phyloP scores from a whole-genome alignment of 2,329 filamentous ascomycete genomes.

The Cordyceps tenuipes region DNA sequence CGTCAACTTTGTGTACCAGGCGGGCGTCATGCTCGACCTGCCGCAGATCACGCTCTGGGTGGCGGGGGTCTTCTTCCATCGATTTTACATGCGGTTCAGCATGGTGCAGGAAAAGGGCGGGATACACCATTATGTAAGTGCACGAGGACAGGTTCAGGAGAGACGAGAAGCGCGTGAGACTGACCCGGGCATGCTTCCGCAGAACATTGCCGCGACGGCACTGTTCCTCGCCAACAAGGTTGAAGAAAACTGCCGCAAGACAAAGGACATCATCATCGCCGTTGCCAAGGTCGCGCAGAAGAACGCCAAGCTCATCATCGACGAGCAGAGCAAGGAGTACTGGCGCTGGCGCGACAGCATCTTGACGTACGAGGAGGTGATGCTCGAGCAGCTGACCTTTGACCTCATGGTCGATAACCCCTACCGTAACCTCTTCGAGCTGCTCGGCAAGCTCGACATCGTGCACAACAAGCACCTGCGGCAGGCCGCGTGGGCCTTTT shows the following conservation, averaged over 20 bases:
- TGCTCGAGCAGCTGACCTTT: constrained; percentile 88
- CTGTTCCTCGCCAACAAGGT: constrained; percentile 95
- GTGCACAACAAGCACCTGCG: constrained; percentile 74
- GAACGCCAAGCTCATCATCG: constrained; percentile 78
- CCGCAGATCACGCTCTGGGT: constrained; percentile 89
- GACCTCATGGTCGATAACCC: constrained; percentile 87
- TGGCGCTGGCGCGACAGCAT: constrained; percentile 98
- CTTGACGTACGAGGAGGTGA: constrained; percentile 80
- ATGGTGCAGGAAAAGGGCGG: constrained; percentile 69
- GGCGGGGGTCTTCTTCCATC: constrained; percentile 88
- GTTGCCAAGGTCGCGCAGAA: constrained; percentile 94
- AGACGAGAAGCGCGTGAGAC: neutral
- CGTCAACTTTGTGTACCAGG: constrained; percentile 92
- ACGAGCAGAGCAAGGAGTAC: constrained; percentile 96
- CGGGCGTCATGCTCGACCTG: constrained; percentile 83
- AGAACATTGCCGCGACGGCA: constrained; percentile 81
- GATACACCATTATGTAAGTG: constrained; percentile 81
- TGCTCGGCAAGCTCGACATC: constrained; percentile 63
- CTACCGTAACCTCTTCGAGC: constrained; percentile 74
- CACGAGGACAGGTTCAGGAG: neutral
- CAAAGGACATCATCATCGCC: constrained; percentile 87
- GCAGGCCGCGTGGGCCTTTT: constrained; percentile 86
- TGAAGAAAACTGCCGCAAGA: constrained; percentile 93
- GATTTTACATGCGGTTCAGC: constrained; percentile 87
- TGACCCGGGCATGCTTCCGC: constrained; percentile 1